Evolutionary conservation across 1,284 basidiomycete species (phyloP).

Genomic region (Lignosus rhinocerotis): DNA sequence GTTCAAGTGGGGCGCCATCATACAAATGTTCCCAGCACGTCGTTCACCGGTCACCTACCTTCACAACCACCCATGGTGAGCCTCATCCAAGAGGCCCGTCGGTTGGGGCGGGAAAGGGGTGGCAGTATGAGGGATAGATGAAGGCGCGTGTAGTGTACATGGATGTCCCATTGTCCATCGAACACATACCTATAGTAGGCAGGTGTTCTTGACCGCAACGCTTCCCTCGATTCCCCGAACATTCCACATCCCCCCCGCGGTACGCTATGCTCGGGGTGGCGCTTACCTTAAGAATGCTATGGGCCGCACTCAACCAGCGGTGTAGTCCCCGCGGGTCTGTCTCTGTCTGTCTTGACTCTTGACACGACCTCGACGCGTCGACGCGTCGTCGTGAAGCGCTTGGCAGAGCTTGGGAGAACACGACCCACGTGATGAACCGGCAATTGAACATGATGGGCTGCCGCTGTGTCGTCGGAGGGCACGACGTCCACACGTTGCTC

Average conservation of each 20-base stretch:
- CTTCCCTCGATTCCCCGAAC: neutral
- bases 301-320: no score
- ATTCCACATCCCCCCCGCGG: neutral
- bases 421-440: slow-evolving; percentile 22
- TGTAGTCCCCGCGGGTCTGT: no score
- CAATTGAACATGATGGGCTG: slow-evolving; percentile 19
- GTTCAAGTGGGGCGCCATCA: no score
- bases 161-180: neutral
- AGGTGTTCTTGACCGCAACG: neutral
- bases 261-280: neutral
- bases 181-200: neutral
- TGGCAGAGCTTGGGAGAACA: slow-evolving; percentile 6
- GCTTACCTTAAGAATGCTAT: neutral
- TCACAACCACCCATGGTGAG: neutral
- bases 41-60: neutral
- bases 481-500: slow-evolving; percentile 13
- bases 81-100: neutral
- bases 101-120: neutral
- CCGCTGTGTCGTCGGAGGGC: neutral
- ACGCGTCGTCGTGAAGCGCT: slow-evolving; percentile 3
- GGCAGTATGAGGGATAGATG: neutral
- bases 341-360: no score
- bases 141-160: neutral
- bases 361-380: neutral
- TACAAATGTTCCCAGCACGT: no score